These are phyloP conservation scores for Neofusicoccum kwambonambiense DNA, from an alignment of 2,329 filamentous ascomycete species.

Conservation along the genomic window DNA sequence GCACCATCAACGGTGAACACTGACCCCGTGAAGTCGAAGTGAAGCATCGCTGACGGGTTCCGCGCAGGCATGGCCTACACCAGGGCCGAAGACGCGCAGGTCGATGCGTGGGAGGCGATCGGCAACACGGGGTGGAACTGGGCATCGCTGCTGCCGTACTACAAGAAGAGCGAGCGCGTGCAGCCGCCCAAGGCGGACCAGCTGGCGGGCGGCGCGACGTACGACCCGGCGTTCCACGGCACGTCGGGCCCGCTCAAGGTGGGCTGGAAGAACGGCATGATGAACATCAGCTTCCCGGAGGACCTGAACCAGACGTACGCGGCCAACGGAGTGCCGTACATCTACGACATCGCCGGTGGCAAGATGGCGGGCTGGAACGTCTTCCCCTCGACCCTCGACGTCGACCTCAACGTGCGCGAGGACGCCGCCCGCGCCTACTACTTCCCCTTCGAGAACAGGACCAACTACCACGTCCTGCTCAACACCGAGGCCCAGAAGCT, in stretches of 20 bases:
- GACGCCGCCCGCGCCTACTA: conserved; percentile 52
- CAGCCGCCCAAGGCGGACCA: conserved; percentile 24
- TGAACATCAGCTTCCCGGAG: conserved; percentile 26
- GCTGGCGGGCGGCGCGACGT: conserved; percentile 27
- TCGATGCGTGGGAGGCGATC: conserved; percentile 34
- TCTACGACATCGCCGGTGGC: conserved; percentile 45
- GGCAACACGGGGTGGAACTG: conserved; percentile 37
- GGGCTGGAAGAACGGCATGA: conserved; percentile 30
- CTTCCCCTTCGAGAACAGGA: conserved; percentile 38
- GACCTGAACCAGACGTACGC: conserved; percentile 39
- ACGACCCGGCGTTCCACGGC: conserved; percentile 26
- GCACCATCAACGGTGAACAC: conserved; percentile 40
- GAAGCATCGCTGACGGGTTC: background rate
- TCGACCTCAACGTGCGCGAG: conserved; percentile 38
- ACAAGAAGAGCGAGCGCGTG: conserved; percentile 29
- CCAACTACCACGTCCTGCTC: conserved; percentile 45
- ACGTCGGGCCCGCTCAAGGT: conserved; percentile 27
- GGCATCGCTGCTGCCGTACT: conserved; percentile 30
- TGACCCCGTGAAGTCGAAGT: background rate
- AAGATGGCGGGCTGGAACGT: conserved; percentile 44
- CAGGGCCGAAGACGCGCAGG: conserved; percentile 32
- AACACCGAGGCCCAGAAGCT: conserved; percentile 45
- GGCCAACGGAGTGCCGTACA: conserved; percentile 38
- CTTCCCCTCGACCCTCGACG: conserved; percentile 45
- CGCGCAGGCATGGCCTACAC: conserved; percentile 34